Base-by-base conservation (phyloP, 495 filamentous ascomycete species). In the Thozetella sp. region DNA sequence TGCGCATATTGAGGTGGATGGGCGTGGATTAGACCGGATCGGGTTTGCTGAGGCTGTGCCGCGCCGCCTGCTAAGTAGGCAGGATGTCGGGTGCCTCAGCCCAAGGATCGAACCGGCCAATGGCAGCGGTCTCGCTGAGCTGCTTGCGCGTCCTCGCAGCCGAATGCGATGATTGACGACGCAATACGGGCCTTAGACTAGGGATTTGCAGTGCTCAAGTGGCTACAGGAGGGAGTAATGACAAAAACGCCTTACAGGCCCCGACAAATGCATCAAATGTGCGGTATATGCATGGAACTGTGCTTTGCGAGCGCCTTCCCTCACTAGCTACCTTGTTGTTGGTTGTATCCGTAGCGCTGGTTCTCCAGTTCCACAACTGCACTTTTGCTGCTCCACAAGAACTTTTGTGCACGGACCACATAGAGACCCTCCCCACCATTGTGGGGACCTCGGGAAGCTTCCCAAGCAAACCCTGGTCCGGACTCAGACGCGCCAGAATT, bases 291-390 rank as follows among this genome's bases (percentile, higher is more conserved):
- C n/a, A n/a, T n/a, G n/a, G n/a, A n/a, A n/a, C n/a, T n/a, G n/a
- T n/a, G n/a, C n/a, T n/a, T n/a, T n/a, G n/a, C n/a, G n/a, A n/a
- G n/a, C n/a, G n/a, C n/a, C n/a, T n/a, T n/a, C n/a, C n/a, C n/a
- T n/a, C n/a, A n/a, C n/a, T n/a, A n/a, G n/a, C n/a, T n/a, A n/a
- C n/a, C n/a, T n/a, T n/a, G n/a, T n/a, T n/a, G n/a, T n/a, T n/a
- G n/a, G n/a, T n/a, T n/a, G n/a, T n/a, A n/a, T n/a, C n/a, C n/a
- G n/a, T n/a, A n/a, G n/a, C n/a, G 43, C 43, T 13, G 9, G 10
- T 48, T 48, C 43, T n/a, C 43, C 43, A 48, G 43, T n/a, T n/a
- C 43, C 43, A 48, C 11, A 48, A 48, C 43, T 48, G 3, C 43
- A 11, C 43, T 13, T n/a, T n/a, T n/a, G n/a, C n/a, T n/a, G n/a